Percentiles rank a stretch among this genome's conserved stretches.
These are phyloP conservation scores for Phytopythium aichiense DNA, from an alignment of 352 stramenopile species.

Conservation along the genomic window DNA sequence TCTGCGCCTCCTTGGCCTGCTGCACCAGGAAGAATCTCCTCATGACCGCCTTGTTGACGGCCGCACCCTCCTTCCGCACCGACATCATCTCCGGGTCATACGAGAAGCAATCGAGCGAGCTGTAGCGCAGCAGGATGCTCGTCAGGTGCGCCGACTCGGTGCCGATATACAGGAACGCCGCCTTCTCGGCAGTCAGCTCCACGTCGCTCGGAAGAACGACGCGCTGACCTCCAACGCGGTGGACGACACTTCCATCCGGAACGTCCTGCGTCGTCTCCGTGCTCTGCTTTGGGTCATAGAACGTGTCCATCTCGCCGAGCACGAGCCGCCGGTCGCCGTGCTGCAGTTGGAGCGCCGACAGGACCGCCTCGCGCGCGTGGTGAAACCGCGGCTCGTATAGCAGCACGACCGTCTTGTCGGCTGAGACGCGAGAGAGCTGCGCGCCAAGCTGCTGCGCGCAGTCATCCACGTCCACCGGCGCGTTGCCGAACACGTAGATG, in stretches of 20 bases:
- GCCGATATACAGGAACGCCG: slow-evolving; percentile 70
- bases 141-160: slow-evolving; percentile 73
- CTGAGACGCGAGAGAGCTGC: slow-evolving; percentile 21
- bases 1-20: slow-evolving; percentile 91
- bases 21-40: slow-evolving; percentile 84
- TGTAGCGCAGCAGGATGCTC: slow-evolving; percentile 80
- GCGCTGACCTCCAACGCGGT: slow-evolving; percentile 56
- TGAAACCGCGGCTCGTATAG: slow-evolving; percentile 91
- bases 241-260: background rate
- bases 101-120: slow-evolving; percentile 60
- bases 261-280: slow-evolving; percentile 2
- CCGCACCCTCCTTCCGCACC: slow-evolving; percentile 49
- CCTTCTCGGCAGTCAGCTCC: slow-evolving; percentile 34
- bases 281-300: slow-evolving; percentile 52
- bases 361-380: slow-evolving; percentile 62
- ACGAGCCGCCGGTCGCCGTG: slow-evolving; percentile 40
- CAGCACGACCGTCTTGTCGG: slow-evolving; percentile 69
- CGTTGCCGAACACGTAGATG: slow-evolving; percentile 89
- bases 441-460: slow-evolving; percentile 43
- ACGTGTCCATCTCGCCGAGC: slow-evolving; percentile 62
- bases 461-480: slow-evolving; percentile 50
- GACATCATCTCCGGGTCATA: slow-evolving; percentile 52
- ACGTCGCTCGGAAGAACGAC: slow-evolving; percentile 30
- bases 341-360: slow-evolving; percentile 31
- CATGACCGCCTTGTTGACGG: slow-evolving; percentile 74